Evolutionary conservation across 202 grass and related monocot genomes (phyloP), one percentile per base, ranked within the genome.

Genomic region (Carex sylvatica): DNA sequence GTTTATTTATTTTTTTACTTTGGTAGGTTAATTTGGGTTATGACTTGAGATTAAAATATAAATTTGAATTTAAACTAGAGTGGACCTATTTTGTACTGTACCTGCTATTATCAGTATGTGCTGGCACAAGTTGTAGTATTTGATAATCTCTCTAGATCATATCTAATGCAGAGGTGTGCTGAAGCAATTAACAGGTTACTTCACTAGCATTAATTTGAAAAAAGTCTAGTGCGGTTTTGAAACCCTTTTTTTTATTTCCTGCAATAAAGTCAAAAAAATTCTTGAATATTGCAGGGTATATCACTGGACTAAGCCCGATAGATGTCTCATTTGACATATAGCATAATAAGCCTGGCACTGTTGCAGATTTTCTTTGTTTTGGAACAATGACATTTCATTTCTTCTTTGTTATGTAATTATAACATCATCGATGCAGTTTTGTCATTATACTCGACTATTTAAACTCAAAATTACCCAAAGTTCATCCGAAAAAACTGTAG

Each of bases 231-330:
- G 35, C 19, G 35, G 2, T 20, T 46, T 23, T 16, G 30, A 10
- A 77, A 53, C 73, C 14, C 8, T 30, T 77, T 33, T 23, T 58
- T 11, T 51, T 51, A 73, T 26, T 28, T 52, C 9, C 42, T 26
- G n/a, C 14, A 51, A 3, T 72, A 1, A 72, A 49, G 13, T 76
- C n/a, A 56, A 76, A 55, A 11, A 2, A 0, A 11, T 19, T n/a
- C 24, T 56, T 56, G 7, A 58, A 35, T 77, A 58, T 58, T 77
- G 51, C 73, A 77, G 73, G 73, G 73, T 56, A 58, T 77, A 52
- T 18, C 49, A 58, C 49, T 77, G 24, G 26, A 58, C 73, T 77
- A 77, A 77, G 28, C 73, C 51, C 58, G 52, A 19, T 56, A 19
- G 49, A 0, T 14, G 71, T 30, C 71, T 75, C 54, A 19, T 75